A percentile compares a stretch with the other conserved stretches of the same genome.
phyloP scores from a whole-genome alignment of 306 rosid species.

The Luffa acutangula region DNA sequence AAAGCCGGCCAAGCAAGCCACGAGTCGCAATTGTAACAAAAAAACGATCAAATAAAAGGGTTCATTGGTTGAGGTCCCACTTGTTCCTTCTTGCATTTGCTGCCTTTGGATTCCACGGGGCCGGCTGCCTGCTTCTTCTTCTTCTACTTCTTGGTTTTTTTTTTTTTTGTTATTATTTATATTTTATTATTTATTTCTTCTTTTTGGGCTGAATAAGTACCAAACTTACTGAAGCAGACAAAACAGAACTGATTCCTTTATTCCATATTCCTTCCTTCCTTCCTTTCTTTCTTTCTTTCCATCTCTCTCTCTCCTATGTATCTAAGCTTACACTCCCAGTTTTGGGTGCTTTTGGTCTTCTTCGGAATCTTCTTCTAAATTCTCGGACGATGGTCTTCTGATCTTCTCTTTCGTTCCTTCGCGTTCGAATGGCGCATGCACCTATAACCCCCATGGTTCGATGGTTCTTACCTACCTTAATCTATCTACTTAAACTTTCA shows the following conservation, averaged over 20 bases:
- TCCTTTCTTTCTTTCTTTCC: background rate
- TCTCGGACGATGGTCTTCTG: background rate
- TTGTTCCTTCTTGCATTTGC: background rate
- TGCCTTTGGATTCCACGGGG: slow-evolving; percentile 11
- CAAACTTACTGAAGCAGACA: slow-evolving; percentile 92
- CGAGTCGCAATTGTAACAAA: slow-evolving; percentile 16
- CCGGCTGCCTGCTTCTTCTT: background rate
- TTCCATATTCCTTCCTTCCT: slow-evolving; percentile 50
- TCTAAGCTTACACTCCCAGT: slow-evolving; percentile 12
- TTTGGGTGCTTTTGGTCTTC: slow-evolving; percentile 29
- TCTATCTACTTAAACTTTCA: background rate
- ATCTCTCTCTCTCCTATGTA: background rate
- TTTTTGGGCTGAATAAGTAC: slow-evolving; percentile 71
- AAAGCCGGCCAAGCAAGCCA: slow-evolving; percentile 18
- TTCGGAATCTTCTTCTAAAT: slow-evolving; percentile 42
- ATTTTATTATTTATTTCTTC: background rate
- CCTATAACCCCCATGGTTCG: background rate
- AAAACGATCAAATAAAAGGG: background rate
- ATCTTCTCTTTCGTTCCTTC: background rate
- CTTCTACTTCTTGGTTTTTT: background rate
- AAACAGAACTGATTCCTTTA: slow-evolving; percentile 54
- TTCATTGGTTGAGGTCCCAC: background rate
- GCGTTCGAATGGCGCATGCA: background rate
- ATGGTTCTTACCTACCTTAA: background rate
- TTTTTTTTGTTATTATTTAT: background rate